phyloP scores from a whole-genome alignment of 495 filamentous ascomycete genomes.

The Barbatosphaeria neglecta region DNA sequence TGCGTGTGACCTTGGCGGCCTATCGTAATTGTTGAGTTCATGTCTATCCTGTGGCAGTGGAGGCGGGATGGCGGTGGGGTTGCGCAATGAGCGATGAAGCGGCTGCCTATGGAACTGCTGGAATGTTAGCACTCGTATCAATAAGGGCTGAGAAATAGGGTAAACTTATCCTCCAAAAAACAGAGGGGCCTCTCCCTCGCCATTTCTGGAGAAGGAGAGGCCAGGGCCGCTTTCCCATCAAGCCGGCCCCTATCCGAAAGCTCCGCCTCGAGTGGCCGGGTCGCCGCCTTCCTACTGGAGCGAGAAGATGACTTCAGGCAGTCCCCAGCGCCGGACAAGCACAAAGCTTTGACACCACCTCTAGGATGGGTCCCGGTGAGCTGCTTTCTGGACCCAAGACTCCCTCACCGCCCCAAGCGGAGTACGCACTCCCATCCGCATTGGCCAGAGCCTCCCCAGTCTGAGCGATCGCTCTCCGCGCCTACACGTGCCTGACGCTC shows the following conservation, averaged over 20 bases:
- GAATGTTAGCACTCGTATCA: constrained; percentile 10
- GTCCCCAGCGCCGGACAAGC: constrained; percentile 55
- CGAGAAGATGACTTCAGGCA: not conserved
- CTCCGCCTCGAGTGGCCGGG: constrained; percentile 12
- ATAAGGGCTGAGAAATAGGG: constrained; percentile 5
- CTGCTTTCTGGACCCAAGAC: constrained; percentile 10
- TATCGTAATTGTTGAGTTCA: too few species aligned
- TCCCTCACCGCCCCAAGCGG: not conserved
- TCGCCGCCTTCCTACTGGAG: not conserved
- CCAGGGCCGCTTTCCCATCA: constrained; percentile 29
- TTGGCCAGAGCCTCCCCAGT: constrained; percentile 8
- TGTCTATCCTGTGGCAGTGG: too few species aligned
- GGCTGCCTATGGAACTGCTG: not conserved
- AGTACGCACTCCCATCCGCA: not conserved
- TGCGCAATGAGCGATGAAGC: not conserved
- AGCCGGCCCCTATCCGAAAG: constrained; percentile 25
- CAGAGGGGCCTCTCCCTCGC: constrained; percentile 41
- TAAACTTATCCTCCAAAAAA: constrained; percentile 54
- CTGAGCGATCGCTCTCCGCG: not conserved
- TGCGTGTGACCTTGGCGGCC: too few species aligned
- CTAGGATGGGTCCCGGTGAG: constrained; percentile 75
- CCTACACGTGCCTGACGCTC: not conserved
- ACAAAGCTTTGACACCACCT: constrained; percentile 92
- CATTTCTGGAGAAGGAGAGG: constrained; percentile 27
- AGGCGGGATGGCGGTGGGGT: too few species aligned